Base-by-base conservation (phyloP, 2,329 filamentous ascomycete species). In the Elsinoe australis region DNA sequence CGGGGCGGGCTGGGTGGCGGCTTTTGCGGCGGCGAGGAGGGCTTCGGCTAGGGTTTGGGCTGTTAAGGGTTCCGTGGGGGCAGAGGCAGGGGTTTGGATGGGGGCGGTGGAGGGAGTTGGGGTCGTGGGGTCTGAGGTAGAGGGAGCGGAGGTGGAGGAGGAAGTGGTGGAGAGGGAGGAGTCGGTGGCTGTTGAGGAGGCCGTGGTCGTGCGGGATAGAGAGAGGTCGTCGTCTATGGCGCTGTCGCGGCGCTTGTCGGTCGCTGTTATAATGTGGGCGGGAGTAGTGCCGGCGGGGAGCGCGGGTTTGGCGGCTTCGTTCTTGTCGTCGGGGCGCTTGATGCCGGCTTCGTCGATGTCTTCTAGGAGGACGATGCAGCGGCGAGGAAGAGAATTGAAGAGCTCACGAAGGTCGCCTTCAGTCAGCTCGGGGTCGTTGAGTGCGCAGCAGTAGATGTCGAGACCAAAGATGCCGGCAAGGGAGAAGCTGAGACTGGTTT, bases 341-440 rank as follows among this genome's bases (percentile, higher is more conserved):
- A 73, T 58, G 18, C 70, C 71, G 1, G 70, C 69, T 10, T 68
- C 65, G 54, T 73, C 70, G 5, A 77, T 67, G 35, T 71, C 68
- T 47, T 73, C 69, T 8, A 75, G 60, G 3, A 70, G 58, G 0
- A 72, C 69, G 33, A 73, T 67, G 51, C 69, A 72, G 8, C 69
- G 60, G 24, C 61, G 57, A 1, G 70, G 70, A 4, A 73, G 61
- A 3, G 58, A 55, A 19, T 64, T 65, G 54, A 73, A 72, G 3
- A 73, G 58, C 28, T 61, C 59, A 15, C 65, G 65, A 52, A 71
- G 68, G 58, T 87, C 79, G 45, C 78, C 70, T 61, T 88, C 84
- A 21, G 78, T 80, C 53, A 95, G 73, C 3, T 82, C 79, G 9
- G 85, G 85, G 57, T 95, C 87, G 44, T 67, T 67, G 26, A 73